A percentile compares a stretch with the other conserved stretches of the same genome.
phyloP scores from a whole-genome alignment of 495 filamentous ascomycete genomes.

The Gamarada debralockiae region DNA sequence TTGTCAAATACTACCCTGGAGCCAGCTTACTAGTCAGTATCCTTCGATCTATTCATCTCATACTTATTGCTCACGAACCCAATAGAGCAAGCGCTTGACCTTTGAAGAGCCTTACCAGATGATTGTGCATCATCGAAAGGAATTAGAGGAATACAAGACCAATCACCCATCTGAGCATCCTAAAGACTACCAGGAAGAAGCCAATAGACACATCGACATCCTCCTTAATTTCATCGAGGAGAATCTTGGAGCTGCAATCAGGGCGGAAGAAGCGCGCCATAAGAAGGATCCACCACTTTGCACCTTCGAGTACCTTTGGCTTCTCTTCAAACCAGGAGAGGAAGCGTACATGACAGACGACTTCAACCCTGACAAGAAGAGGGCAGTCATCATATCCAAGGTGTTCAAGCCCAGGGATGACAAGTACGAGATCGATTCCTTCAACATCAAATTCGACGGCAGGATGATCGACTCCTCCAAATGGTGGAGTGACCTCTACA shows the following conservation, averaged over 20 bases:
- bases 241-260: background rate
- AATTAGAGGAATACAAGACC: conserved; percentile 5
- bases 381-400: background rate
- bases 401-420: background rate
- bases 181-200: conserved; percentile 2
- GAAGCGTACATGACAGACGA: background rate
- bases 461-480: background rate
- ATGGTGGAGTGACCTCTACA: background rate
- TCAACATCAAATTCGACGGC: conserved; percentile 7
- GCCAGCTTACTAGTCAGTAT: background rate
- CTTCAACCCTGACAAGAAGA: background rate
- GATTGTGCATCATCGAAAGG: conserved; percentile 4
- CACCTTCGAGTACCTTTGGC: conserved; percentile 12
- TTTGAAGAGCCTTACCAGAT: conserved; percentile 7
- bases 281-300: background rate
- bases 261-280: conserved; percentile 8
- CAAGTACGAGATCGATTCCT: conserved; percentile 40
- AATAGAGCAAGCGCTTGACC: conserved; percentile 3
- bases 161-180: background rate
- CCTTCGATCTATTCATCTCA: background rate
- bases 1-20: conserved; percentile 11
- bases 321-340: conserved; percentile 10
- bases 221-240: conserved; percentile 9
- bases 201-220: conserved; percentile 6
- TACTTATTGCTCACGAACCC: background rate